Evolutionary conservation across 345 rosid species (phyloP), one percentile per base, ranked within the genome.

Genomic region (Physaria fendleri): DNA sequence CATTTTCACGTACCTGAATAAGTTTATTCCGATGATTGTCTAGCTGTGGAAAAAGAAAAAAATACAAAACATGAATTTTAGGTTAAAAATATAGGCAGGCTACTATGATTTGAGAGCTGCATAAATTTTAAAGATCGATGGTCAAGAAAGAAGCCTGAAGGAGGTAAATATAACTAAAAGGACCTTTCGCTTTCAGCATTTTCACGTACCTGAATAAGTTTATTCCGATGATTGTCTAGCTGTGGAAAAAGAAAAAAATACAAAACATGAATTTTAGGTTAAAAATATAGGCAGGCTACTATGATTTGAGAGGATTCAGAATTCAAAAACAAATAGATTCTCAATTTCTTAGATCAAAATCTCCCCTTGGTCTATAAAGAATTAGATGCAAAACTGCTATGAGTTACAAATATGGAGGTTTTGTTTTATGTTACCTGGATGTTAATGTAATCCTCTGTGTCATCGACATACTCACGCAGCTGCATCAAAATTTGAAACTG

Each of bases 141-240:
- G 28, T 48, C 54, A 65, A 48, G n/a, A 59, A 37, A 29, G 32
- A 56, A 40, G n/a, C n/a, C n/a, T 61, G 33, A n/a, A 8, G 32
- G 30, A 40, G 28, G 5, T 40, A 18, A n/a, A 12, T 11, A 11
- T 5, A 0, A 21, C 20, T 0, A 67, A 21, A 52, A n/a, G n/a
- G 2, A n/a, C 24, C 24, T 55, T 0, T 0, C 7, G 4, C n/a
- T 28, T 29, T 32, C 40, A 16, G 28, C 24, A 62, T 45, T n/a
- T n/a, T 51, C 27, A 28, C 69, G 56, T 43, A 90, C 97, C 88
- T 94, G 99, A 77, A 94, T 94, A 33, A 94, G 81, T 81, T 94
- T 96, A 71, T 94, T 94, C 23, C 99, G 90, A 75, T 94, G 96
- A 72, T 87, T 94, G 82, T 94, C 99, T 23, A 94, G 90, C 99